phyloP scores from a whole-genome alignment of 306 rosid genomes.

The Lathyrus tuberosus region DNA sequence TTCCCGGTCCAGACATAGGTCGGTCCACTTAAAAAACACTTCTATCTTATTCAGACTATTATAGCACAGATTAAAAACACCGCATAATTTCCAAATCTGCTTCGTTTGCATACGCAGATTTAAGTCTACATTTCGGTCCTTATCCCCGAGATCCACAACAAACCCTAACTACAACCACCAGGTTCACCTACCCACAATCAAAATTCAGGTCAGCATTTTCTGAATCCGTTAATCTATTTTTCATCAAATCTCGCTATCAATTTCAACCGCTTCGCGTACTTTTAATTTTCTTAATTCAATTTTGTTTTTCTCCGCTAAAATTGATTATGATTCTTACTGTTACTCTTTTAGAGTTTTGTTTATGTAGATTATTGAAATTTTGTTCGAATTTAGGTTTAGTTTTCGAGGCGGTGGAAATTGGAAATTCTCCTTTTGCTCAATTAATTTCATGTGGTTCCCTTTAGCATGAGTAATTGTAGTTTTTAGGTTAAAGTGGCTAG shows the following conservation, averaged over 20 bases:
- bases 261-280: background rate
- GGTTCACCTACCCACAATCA: background rate
- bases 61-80: background rate
- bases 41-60: background rate
- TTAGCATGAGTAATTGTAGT: background rate
- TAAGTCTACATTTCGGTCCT: background rate
- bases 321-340: background rate
- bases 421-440: background rate
- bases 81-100: background rate
- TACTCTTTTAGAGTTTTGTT: background rate
- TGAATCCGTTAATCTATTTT: background rate
- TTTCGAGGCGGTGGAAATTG: conserved; percentile 13
- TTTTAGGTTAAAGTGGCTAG: conserved; percentile 3
- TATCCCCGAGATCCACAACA: conserved; percentile 20
- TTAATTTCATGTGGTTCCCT: background rate
- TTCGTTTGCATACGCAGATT: background rate
- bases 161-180: conserved; percentile 1
- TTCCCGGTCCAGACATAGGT: no score
- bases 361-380: background rate
- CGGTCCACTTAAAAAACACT: background rate
- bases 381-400: conserved; percentile 8
- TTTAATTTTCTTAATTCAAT: background rate
- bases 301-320: background rate
- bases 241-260: background rate
- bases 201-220: conserved; percentile 9